Base-by-base conservation (phyloP, 1,284 basidiomycete species). In the Pyrrhoderma lamaoense region DNA sequence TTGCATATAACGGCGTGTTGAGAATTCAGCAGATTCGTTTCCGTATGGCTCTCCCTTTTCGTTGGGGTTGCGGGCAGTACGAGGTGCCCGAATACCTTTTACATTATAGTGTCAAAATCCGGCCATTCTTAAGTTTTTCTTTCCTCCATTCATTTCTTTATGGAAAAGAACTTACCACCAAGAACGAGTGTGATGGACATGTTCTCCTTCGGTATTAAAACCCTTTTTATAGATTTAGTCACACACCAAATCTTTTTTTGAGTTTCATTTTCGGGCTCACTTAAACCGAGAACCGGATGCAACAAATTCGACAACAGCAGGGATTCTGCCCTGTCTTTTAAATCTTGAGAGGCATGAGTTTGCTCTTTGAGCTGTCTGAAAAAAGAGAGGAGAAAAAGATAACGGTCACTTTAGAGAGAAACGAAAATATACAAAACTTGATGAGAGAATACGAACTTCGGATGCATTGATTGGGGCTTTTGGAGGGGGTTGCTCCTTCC, bases 11-110 rank as follows among this genome's bases (percentile, higher is more conserved):
- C 77, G 77, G 44, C 81, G 79, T 9, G 80, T 80, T 2, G 90
- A 79, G 60, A 90, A 98, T 39, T 90, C 87, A 5, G 82, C 72
- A 2, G 93, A 82, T 65, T 99, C 94, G 1, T 68, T 61, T 5
- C 94, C 95, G 64, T 76, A 97, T 1, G 93, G 90, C 64, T 99
- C 95, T 53, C 83, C 76, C 69, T 93, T 93, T 61, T 98, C 95
- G 14, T 79, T 81, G 0, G 85, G 58, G 62, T 83, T 91, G 40
- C 92, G 79, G 16, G 88, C 85, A 0, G 87, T 80, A 38, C 90
- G 81, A 36, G 92, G 91, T 0, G 90, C 81, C 46, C 89, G 84
- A 58, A 94, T 89, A 51, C 89, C 87, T 87, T 35, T 49, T 36
- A 40, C 51, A 13, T n/a, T n/a, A n/a, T n/a, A n/a, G n/a, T n/a